Evolutionary conservation across 352 stramenopile species (phyloP).

Genomic region (Elongisporangium undulatum): DNA sequence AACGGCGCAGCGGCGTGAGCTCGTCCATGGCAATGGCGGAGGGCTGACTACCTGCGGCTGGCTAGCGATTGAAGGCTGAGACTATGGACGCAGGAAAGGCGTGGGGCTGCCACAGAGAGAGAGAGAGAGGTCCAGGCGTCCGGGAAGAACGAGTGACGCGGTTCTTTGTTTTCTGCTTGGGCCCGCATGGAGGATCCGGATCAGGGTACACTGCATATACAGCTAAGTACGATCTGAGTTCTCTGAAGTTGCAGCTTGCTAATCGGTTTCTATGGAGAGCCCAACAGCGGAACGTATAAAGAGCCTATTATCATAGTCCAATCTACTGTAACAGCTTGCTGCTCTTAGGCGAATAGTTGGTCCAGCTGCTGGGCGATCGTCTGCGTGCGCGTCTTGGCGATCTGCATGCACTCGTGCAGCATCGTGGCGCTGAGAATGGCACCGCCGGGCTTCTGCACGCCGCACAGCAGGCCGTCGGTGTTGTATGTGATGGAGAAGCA

Average conservation of each 20-base stretch:
- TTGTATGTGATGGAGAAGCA: slow-evolving; percentile 68
- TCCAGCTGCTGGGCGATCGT: slow-evolving; percentile 39
- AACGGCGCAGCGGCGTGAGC: slow-evolving; percentile 35
- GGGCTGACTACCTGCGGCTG: neutral
- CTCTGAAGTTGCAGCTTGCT: neutral
- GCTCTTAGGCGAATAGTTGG: neutral
- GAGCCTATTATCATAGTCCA: too few species aligned
- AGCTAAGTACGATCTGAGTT: neutral
- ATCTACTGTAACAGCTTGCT: too few species aligned
- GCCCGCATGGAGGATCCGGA: neutral
- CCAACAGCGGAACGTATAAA: too few species aligned
- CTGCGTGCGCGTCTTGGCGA: slow-evolving; percentile 39
- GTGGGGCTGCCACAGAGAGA: neutral
- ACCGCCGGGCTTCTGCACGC: slow-evolving; percentile 73
- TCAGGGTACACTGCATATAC: neutral
- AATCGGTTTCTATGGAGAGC: neutral
- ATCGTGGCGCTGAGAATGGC: slow-evolving; percentile 31
- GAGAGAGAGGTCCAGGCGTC: neutral
- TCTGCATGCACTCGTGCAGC: slow-evolving; percentile 60
- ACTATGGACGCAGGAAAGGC: neutral
- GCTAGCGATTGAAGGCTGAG: neutral
- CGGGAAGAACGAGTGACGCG: neutral
- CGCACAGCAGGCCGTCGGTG: slow-evolving; percentile 50
- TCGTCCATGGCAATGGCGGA: slow-evolving; percentile 35
- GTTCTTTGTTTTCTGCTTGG: slow-evolving; percentile 11